Conservation (phyloP, 352 stramenopile genomes). For the Nothophytophthora sp. region DNA sequence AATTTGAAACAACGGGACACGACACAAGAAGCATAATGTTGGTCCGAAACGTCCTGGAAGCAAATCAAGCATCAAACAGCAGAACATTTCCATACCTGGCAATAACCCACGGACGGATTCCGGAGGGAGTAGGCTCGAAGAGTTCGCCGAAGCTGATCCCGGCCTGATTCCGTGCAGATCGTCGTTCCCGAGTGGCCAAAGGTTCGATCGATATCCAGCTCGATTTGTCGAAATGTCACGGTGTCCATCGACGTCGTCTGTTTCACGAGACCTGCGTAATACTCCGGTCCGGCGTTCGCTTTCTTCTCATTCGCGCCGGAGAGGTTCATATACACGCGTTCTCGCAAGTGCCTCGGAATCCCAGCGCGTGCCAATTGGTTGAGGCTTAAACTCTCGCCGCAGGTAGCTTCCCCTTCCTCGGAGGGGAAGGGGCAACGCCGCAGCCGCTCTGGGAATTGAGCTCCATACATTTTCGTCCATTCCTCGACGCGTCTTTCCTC, state of each 20-base stretch:
- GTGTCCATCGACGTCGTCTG: conserved; percentile 49
- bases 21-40: background rate
- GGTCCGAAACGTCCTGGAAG: background rate
- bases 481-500: conserved; percentile 67
- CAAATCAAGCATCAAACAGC: background rate
- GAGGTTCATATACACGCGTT: conserved; percentile 74
- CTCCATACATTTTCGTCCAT: conserved; percentile 56
- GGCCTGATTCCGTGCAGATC: conserved; percentile 57
- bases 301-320: conserved; percentile 65
- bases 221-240: conserved; percentile 76
- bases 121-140: conserved; percentile 80
- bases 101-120: conserved; percentile 84
- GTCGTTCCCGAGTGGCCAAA: conserved; percentile 77
- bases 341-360: conserved; percentile 62
- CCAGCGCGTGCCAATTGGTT: conserved; percentile 45
- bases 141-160: conserved; percentile 59
- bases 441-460: conserved; percentile 42
- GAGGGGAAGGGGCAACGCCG: conserved; percentile 18
- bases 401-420: conserved; percentile 25
- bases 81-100: no score
- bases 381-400: conserved; percentile 31
- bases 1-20: conserved; percentile 12
- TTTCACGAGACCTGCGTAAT: conserved; percentile 54
- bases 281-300: conserved; percentile 38
- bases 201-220: conserved; percentile 86